These are phyloP conservation scores for Letharia columbiana DNA, from an alignment of 495 filamentous ascomycete genomes.

Conservation along the genomic window DNA sequence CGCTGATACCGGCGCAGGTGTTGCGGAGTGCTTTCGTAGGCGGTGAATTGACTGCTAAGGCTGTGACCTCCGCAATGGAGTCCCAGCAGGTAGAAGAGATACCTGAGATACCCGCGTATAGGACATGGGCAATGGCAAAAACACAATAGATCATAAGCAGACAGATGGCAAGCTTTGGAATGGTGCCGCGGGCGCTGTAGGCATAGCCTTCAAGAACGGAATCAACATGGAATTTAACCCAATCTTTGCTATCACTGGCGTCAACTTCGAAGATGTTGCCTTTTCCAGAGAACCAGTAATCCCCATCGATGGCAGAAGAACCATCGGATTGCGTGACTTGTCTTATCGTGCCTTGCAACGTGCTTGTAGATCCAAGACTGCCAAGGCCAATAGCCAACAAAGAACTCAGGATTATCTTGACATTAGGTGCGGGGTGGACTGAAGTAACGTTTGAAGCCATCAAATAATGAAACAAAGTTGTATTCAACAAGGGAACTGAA, in stretches of 20 bases:
- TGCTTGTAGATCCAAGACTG: not conserved
- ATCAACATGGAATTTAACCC: not conserved
- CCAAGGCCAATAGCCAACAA: not conserved
- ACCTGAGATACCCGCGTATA: not conserved
- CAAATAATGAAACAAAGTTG: not conserved
- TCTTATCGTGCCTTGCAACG: not conserved
- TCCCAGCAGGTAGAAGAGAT: not conserved
- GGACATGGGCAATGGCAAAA: not conserved
- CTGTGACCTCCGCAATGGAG: too few relatives aligned
- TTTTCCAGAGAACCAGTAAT: conserved; percentile 4
- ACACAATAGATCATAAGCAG: not conserved
- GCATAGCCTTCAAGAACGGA: not conserved
- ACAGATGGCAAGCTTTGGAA: not conserved
- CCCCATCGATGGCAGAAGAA: not conserved
- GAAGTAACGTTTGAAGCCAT: not conserved
- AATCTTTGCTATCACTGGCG: not conserved
- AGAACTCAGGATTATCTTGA: not conserved
- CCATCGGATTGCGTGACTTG: not conserved
- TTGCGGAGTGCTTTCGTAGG: conserved; percentile 1
- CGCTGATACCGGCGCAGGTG: conserved; percentile 14
- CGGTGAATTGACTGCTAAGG: too few relatives aligned
- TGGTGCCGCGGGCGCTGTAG: not conserved
- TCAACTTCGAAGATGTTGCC: not conserved
- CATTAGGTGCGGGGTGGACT: not conserved
- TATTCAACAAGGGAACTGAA: not conserved